Percentiles rank a stretch among this genome's conserved stretches.
Evolutionary conservation across 2,329 filamentous ascomycete species (phyloP).

Genomic region (Neurospora sp.): DNA sequence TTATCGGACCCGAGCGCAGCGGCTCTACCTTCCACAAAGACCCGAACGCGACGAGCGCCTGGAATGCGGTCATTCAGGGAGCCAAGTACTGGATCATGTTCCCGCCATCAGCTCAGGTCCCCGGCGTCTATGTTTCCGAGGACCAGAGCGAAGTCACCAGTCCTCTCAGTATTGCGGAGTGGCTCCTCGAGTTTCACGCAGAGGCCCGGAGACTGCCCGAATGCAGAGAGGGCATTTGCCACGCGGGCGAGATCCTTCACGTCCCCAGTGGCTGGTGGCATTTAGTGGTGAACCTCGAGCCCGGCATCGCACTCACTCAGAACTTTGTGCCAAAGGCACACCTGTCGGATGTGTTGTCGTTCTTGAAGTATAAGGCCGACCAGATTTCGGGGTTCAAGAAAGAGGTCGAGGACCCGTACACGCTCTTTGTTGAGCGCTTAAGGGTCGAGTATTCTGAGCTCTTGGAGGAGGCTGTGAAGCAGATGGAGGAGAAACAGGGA

Average conservation of each 20-base stretch:
- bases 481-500: slow-evolving; percentile 51
- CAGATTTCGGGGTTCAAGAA: slow-evolving; percentile 80
- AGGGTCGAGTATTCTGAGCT: slow-evolving; percentile 52
- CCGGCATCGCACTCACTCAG: slow-evolving; percentile 81
- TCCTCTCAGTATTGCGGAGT: slow-evolving; percentile 92
- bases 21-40: slow-evolving; percentile 94
- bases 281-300: slow-evolving; percentile 80
- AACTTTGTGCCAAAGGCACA: slow-evolving; percentile 82
- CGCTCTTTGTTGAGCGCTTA: slow-evolving; percentile 63
- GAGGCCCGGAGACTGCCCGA: slow-evolving; percentile 67
- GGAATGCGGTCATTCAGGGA: slow-evolving; percentile 87
- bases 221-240: slow-evolving; percentile 78
- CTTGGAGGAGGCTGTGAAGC: slow-evolving; percentile 53
- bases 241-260: slow-evolving; percentile 76
- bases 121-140: slow-evolving; percentile 79
- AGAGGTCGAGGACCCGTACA: slow-evolving; percentile 61
- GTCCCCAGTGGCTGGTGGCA: slow-evolving; percentile 97
- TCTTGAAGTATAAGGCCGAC: slow-evolving; percentile 70
- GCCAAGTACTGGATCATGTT: slow-evolving; percentile 99
- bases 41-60: slow-evolving; percentile 65
- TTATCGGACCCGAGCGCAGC: slow-evolving; percentile 76
- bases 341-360: slow-evolving; percentile 64
- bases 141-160: slow-evolving; percentile 91
- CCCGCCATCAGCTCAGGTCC: slow-evolving; percentile 65
- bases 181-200: slow-evolving; percentile 80